Conservation (phyloP, 1,139 yeast species). For the Geotrichum bryndzae region DNA sequence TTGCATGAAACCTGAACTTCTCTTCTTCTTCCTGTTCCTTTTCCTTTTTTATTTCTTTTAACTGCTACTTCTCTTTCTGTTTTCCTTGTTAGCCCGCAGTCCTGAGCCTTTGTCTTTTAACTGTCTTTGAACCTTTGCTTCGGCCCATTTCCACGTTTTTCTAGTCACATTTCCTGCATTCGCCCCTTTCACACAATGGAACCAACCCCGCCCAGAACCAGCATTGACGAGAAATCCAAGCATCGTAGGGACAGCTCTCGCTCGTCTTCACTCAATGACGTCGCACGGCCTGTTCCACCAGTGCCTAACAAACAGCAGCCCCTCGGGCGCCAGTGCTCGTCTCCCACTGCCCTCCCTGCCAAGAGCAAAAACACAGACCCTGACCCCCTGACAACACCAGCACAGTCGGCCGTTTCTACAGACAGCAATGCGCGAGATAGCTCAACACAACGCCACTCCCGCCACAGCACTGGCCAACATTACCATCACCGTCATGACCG, state of each 20-base stretch:
- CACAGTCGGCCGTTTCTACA: not conserved
- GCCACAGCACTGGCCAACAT: not conserved
- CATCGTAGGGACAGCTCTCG: not conserved
- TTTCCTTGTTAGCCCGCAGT: not conserved
- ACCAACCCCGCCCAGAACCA: not conserved
- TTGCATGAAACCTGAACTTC: not conserved
- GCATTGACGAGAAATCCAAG: not conserved
- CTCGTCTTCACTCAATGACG: not conserved
- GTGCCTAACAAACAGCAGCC: not conserved
- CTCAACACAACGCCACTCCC: not conserved
- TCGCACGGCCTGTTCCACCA: not conserved
- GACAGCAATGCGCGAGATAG: not conserved
- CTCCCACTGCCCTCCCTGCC: not conserved
- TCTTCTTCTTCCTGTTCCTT: not conserved
- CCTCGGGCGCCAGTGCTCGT: not conserved
- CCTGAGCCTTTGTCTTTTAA: no score
- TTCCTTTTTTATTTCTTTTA: not conserved
- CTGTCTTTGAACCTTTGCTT: not conserved
- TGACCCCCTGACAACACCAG: not conserved
- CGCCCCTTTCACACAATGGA: not conserved
- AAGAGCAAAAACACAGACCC: not conserved
- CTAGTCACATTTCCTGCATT: not conserved
- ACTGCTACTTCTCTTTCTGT: not conserved
- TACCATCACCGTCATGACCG: not conserved
- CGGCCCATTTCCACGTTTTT: not conserved